phyloP scores from a whole-genome alignment of 2,329 filamentous ascomycete species.

The Claviceps humidiphila region DNA sequence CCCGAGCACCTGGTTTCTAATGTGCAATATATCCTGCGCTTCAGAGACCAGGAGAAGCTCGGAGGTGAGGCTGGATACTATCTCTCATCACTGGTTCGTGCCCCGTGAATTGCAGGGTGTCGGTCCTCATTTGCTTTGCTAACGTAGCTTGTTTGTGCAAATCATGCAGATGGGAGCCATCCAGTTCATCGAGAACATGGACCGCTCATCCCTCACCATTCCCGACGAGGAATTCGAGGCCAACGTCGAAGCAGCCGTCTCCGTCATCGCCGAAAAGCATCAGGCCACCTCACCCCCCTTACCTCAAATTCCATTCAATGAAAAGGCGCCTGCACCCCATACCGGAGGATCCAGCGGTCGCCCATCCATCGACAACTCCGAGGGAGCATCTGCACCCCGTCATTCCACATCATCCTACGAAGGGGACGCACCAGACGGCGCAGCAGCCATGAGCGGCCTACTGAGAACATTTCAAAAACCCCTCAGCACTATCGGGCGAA shows the following conservation, averaged over 20 bases:
- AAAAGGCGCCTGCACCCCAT: conserved; percentile 23
- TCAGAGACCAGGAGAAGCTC: conserved; percentile 93
- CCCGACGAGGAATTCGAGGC: conserved; percentile 89
- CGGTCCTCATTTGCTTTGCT: neutral
- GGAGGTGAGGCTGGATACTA: conserved; percentile 98
- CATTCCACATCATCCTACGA: conserved; percentile 44
- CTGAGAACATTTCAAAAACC: conserved; percentile 85
- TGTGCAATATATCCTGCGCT: conserved; percentile 93
- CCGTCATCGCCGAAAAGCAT: conserved; percentile 86
- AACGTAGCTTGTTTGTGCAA: neutral
- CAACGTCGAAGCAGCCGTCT: conserved; percentile 93
- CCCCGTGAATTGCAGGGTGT: no score
- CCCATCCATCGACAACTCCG: conserved; percentile 27
- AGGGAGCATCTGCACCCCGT: conserved; percentile 26
- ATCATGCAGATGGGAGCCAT: conserved; percentile 65
- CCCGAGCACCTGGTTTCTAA: conserved; percentile 94
- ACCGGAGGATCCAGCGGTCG: conserved; percentile 21
- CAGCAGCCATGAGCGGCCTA: conserved; percentile 72
- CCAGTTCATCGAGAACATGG: conserved; percentile 92
- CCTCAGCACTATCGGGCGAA: conserved; percentile 80
- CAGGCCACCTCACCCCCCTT: conserved; percentile 36
- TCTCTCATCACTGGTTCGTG: conserved; percentile 66
- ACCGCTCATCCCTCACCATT: conserved; percentile 85
- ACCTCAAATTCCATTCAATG: conserved; percentile 28
- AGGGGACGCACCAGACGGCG: conserved; percentile 50